A percentile compares a stretch with the other conserved stretches of the same genome.
These are phyloP conservation scores for Parachlorella kessleri DNA, from an alignment of 139 green algal species.

Conservation along the genomic window DNA sequence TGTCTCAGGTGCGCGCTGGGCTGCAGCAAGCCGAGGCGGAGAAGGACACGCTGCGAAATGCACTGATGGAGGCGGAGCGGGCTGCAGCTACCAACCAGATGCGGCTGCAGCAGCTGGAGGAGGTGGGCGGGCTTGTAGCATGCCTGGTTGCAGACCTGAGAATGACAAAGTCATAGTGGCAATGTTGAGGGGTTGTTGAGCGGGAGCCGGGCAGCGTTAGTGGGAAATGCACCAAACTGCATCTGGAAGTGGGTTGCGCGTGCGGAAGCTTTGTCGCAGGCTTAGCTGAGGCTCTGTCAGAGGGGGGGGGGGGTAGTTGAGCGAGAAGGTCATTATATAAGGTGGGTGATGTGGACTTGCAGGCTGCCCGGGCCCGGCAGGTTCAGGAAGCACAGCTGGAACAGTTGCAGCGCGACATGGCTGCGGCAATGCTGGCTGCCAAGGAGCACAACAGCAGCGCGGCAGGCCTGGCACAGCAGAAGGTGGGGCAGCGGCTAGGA, in stretches of 20 bases:
- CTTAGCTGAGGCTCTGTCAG: no score
- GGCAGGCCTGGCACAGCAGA: not conserved
- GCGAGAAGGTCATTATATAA: no score
- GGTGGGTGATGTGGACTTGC: no score
- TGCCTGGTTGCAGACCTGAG: no score
- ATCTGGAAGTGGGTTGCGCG: no score
- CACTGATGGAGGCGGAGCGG: not conserved
- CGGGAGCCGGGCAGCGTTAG: no score
- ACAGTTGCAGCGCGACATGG: not conserved
- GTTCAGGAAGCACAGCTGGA: conserved; percentile 3
- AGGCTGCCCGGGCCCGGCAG: not conserved
- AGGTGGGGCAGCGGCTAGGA: no score
- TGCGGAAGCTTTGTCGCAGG: not conserved
- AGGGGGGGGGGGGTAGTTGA: no score
- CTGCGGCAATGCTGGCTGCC: not conserved
- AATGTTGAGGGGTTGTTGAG: no score
- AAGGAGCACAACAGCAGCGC: not conserved
- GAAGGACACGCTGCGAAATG: not conserved
- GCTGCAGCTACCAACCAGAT: not conserved
- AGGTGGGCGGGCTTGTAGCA: no score
- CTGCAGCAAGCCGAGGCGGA: conserved; percentile 4
- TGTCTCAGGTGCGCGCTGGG: not conserved
- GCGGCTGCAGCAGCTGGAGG: conserved; percentile 2
- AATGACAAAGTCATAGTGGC: no score
- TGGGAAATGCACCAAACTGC: no score